Conservation (phyloP, 2,329 filamentous ascomycete species). For the Stemphylium beticola region DNA sequence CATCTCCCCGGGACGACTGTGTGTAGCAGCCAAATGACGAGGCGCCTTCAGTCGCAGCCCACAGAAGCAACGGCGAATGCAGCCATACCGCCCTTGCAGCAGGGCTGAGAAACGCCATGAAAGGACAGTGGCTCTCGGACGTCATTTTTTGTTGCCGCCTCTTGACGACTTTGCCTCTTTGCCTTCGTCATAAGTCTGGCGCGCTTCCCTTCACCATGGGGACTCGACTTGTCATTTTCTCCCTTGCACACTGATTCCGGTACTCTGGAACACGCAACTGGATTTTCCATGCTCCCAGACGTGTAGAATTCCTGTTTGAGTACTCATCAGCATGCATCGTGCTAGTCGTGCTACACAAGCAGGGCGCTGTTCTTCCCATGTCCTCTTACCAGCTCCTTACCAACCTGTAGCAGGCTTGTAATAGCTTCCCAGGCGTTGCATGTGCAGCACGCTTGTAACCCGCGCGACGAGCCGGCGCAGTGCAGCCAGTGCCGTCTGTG, state of each 20-base stretch:
- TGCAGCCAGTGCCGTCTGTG: slow-evolving; percentile 29
- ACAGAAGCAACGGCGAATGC: slow-evolving; percentile 27
- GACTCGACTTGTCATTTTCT: slow-evolving; percentile 41
- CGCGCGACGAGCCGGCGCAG: slow-evolving; percentile 28
- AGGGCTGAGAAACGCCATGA: slow-evolving; percentile 34
- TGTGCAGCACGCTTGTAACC: slow-evolving; percentile 35
- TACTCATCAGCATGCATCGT: slow-evolving; percentile 38
- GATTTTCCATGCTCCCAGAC: slow-evolving; percentile 18
- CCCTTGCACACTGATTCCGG: slow-evolving; percentile 14
- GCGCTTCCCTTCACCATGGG: slow-evolving; percentile 2
- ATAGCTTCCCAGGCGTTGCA: slow-evolving; percentile 26
- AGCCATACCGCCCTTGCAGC: slow-evolving; percentile 44
- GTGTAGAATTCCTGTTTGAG: slow-evolving; percentile 36
- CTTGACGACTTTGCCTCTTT: neutral
- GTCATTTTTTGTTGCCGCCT: slow-evolving; percentile 1
- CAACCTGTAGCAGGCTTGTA: slow-evolving; percentile 26
- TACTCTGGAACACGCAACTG: slow-evolving; percentile 17
- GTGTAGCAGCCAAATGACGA: slow-evolving; percentile 35
- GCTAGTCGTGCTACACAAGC: slow-evolving; percentile 42
- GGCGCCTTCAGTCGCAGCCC: slow-evolving; percentile 34
- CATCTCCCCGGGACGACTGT: slow-evolving; percentile 34
- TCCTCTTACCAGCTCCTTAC: slow-evolving; percentile 22
- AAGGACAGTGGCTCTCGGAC: neutral
- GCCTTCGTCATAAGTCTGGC: neutral
- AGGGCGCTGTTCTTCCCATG: slow-evolving; percentile 31